A percentile compares a stretch with the other conserved stretches of the same genome.
Evolutionary conservation across 352 stramenopile genomes (phyloP).

Genomic region (Thraustochytrium striatum): DNA sequence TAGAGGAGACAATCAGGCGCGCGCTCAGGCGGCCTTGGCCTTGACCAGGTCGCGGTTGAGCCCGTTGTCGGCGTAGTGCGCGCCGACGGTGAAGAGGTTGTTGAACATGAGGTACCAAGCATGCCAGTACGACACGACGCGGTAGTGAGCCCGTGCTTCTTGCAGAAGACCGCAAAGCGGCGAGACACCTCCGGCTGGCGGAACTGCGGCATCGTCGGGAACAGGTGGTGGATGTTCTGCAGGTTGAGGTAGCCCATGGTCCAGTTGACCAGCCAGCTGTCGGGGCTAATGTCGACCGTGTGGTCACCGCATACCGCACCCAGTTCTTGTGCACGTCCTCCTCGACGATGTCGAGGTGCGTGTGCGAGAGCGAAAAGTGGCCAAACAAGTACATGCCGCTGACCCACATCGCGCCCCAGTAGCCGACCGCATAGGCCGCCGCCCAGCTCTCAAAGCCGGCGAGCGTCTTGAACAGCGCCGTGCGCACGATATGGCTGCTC

Average conservation of each 20-base stretch:
- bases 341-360: constrained; percentile 50
- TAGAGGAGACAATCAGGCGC: no score
- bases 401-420: constrained; percentile 38
- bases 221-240: constrained; percentile 52
- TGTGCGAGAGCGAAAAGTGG: constrained; percentile 55
- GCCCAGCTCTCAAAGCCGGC: background rate
- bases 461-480: background rate
- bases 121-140: background rate
- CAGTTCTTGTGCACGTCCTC: constrained; percentile 53
- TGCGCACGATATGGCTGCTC: background rate
- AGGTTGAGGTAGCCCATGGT: constrained; percentile 54
- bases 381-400: constrained; percentile 53
- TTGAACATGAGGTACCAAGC: background rate
- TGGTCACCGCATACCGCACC: constrained; percentile 53
- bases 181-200: constrained; percentile 51
- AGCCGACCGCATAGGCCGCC: constrained; percentile 47
- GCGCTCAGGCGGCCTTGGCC: no score
- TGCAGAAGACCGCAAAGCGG: constrained; percentile 49
- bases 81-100: constrained; percentile 4
- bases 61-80: background rate
- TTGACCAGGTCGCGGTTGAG: background rate
- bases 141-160: constrained; percentile 54
- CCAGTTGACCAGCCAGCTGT: constrained; percentile 46
- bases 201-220: constrained; percentile 53
- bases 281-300: constrained; percentile 51